These are phyloP conservation scores for Dactylis glomerata DNA, from an alignment of 176 grass and related monocot species.

Conservation along the genomic window DNA sequence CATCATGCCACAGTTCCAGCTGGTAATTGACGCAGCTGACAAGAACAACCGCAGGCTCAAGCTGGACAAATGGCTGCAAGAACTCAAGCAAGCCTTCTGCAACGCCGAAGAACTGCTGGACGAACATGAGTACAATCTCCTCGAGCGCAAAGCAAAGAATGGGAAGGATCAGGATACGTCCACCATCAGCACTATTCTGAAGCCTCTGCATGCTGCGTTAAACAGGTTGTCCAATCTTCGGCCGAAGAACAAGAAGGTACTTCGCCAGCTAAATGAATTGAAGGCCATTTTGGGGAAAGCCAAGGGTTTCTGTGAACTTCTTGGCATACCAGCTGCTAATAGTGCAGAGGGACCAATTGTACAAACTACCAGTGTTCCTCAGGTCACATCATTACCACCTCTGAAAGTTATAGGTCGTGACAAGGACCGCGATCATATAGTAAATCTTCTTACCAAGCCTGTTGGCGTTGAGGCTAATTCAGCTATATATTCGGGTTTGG, in stretches of 20 bases:
- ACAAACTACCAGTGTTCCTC: too few species aligned
- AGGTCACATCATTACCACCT: neutral
- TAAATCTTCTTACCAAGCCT: neutral
- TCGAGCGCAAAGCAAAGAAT: neutral
- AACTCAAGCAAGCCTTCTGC: slow-evolving; percentile 19
- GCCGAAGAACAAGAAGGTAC: neutral
- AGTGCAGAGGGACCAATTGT: neutral
- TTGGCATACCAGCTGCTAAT: neutral
- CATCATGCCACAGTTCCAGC: neutral
- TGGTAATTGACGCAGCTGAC: slow-evolving; percentile 10
- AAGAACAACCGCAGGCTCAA: neutral
- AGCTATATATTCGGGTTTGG: neutral
- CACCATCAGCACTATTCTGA: neutral
- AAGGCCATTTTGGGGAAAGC: neutral
- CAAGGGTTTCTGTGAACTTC: neutral
- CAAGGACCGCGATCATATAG: too few species aligned
- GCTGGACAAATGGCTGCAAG: neutral
- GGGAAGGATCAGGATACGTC: neutral
- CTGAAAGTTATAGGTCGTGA: neutral
- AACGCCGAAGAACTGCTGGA: slow-evolving; percentile 1
- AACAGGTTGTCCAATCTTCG: neutral
- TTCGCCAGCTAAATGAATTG: neutral
- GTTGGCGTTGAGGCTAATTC: neutral
- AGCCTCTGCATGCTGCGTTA: neutral
- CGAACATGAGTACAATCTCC: slow-evolving; percentile 1